Evolutionary conservation across 768 basidiomycete species (phyloP), one percentile per base, ranked within the genome.

Genomic region (Mycena kentingensis): DNA sequence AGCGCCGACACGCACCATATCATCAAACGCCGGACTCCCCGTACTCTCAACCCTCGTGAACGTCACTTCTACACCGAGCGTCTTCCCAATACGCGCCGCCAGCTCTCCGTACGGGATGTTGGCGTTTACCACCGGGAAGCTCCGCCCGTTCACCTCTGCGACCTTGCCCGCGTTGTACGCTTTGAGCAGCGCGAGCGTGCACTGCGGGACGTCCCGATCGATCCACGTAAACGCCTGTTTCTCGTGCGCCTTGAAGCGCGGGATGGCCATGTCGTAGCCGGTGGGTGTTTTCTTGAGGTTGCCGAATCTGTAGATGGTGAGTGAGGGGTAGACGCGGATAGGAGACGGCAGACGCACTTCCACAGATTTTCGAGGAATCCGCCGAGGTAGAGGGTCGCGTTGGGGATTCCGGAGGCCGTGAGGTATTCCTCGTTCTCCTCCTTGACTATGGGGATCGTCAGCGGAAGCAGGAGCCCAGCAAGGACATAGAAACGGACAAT

Each of bases 51-150:
- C 32, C 2, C 39, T 49, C 10, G 41, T 45, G 18, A 49, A 54
- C 4, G 42, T 49, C 3, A 54, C 47, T 42, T 49, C 42, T 10
- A 37, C 43, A 16, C 53, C 47, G 19, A 54, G n/a, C n/a, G n/a
- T 22, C 19, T 46, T 31, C 29, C 44, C 44, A 21, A 32, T 32
- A 7, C 26, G n/a, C 25, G 16, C 28, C 16, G 44, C 44, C 7
- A 46, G 18, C 21, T 46, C 29, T n/a, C 21, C 19, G 25, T 39
- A 36, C 10, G 35, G 22, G 16, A 49, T 27, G 18, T 10, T 6
- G 26, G 44, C 44, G 18, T 28, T 46, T 4, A 46, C 44, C 5
- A 46, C 7, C 18, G 44, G 44, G 27, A 8, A 46, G 5, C 5
- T 18, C 44, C 21, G n/a, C 11, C 44, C 44, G 15, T 28, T 46